Percentiles rank a stretch among this genome's conserved stretches.
Evolutionary conservation across 2,329 filamentous ascomycete genomes (phyloP).

Genomic region (Aspergillus persii): DNA sequence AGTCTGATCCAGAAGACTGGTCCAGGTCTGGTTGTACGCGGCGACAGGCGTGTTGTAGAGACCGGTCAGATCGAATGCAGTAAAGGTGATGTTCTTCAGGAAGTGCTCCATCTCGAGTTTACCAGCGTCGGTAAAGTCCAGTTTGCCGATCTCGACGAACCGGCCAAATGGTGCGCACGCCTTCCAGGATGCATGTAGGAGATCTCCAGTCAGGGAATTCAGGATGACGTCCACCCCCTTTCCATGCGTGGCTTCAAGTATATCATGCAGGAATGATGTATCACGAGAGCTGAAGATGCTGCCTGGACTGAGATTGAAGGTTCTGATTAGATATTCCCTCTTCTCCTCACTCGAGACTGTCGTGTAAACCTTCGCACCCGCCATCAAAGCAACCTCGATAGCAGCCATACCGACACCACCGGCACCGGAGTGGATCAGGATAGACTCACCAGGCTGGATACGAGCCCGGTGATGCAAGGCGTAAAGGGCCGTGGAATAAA

Average conservation of each 20-base stretch:
- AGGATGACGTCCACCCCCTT: constrained; percentile 12
- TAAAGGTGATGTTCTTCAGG: neutral
- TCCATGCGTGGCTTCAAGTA: constrained; percentile 1
- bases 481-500: neutral
- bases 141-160: constrained; percentile 15
- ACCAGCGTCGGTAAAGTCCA: constrained; percentile 1
- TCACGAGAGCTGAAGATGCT: constrained; percentile 4
- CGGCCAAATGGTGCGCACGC: constrained; percentile 9
- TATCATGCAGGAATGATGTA: neutral
- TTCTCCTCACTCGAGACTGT: neutral
- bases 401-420: neutral
- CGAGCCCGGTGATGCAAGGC: neutral
- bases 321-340: neutral
- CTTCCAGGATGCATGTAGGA: constrained; percentile 6
- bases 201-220: constrained; percentile 13
- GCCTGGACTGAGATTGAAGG: neutral
- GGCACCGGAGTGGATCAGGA: neutral
- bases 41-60: neutral
- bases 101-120: constrained; percentile 1
- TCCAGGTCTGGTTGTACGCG: too few species aligned
- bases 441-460: neutral
- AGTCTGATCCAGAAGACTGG: neutral
- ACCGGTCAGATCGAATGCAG: constrained; percentile 4
- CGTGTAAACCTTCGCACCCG: neutral
- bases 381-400: neutral